phyloP scores from a whole-genome alignment of 2,329 filamentous ascomycete genomes.

The Akanthomyces uredinophilus region DNA sequence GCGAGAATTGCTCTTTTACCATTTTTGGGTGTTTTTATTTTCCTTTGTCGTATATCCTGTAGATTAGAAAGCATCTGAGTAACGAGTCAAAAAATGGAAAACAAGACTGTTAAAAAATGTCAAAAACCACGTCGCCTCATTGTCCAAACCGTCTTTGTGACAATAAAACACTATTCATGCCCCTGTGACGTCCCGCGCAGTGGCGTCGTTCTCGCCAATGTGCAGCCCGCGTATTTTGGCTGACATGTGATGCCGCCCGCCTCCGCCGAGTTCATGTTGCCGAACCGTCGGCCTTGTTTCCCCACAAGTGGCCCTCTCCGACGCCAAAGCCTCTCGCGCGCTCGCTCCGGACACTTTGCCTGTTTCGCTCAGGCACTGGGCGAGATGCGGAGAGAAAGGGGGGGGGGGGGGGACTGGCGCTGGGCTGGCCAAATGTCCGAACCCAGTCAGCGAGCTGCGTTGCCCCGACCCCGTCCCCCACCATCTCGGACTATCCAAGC shows the following conservation, averaged over 20 bases:
- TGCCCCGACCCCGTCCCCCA: no score
- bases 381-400: background rate
- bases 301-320: background rate
- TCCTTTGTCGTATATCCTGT: constrained; percentile 19
- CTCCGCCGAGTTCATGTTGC: constrained; percentile 1
- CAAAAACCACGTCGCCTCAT: background rate
- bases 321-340: background rate
- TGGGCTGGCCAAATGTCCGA: background rate
- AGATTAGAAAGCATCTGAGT: constrained; percentile 21
- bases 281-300: background rate
- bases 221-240: background rate
- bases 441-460: background rate
- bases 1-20: constrained; percentile 13
- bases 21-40: constrained; percentile 19
- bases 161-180: background rate
- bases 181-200: no score
- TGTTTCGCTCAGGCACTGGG: background rate
- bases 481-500: no score
- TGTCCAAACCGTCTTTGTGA: background rate
- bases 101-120: background rate
- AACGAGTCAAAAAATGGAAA: constrained; percentile 12
- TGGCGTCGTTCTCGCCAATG: no score
- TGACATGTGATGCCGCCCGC: constrained; percentile 8
- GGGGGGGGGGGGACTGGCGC: background rate
- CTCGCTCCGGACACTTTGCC: background rate